A percentile compares a stretch with the other conserved stretches of the same genome.
Evolutionary conservation across 2,329 filamentous ascomycete genomes (phyloP).

Genomic region (Calonectria montana): DNA sequence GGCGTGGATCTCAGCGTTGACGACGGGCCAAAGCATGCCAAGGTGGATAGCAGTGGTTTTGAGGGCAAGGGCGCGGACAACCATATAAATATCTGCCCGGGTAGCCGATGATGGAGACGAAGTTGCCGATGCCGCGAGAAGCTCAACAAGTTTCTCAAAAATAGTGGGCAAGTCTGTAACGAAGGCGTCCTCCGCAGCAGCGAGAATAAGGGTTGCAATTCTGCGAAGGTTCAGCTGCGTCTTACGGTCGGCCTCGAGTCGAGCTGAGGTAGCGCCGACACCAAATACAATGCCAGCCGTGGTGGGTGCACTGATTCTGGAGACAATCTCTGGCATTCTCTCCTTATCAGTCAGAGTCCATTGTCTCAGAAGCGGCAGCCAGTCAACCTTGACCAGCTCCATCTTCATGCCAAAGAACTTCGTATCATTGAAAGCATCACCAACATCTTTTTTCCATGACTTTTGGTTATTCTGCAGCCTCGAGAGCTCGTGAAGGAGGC

Average conservation of each 20-base stretch:
- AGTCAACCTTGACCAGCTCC: conserved; percentile 75
- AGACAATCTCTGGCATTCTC: conserved; percentile 82
- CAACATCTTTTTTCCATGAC: conserved; percentile 91
- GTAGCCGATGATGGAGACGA: conserved; percentile 94
- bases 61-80: conserved; percentile 84
- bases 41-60: conserved; percentile 84
- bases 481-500: conserved; percentile 80
- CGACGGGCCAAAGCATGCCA: conserved; percentile 87
- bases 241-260: conserved; percentile 93
- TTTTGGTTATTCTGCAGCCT: conserved; percentile 85
- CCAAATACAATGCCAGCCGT: conserved; percentile 98
- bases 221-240: conserved; percentile 91
- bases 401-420: conserved; percentile 83
- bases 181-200: conserved; percentile 82
- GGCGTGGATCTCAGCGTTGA: conserved; percentile 86
- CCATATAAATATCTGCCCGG: conserved; percentile 88
- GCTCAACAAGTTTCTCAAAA: conserved; percentile 86
- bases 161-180: conserved; percentile 79
- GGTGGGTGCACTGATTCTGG: conserved; percentile 83
- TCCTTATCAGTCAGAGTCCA: conserved; percentile 92
- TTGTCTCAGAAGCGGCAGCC: conserved; percentile 86
- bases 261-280: conserved; percentile 93
- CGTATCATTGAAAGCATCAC: conserved; percentile 90
- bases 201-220: conserved; percentile 82
- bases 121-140: conserved; percentile 83